Base-by-base conservation (phyloP, 352 stramenopile species). In the Albugo laibachii region DNA sequence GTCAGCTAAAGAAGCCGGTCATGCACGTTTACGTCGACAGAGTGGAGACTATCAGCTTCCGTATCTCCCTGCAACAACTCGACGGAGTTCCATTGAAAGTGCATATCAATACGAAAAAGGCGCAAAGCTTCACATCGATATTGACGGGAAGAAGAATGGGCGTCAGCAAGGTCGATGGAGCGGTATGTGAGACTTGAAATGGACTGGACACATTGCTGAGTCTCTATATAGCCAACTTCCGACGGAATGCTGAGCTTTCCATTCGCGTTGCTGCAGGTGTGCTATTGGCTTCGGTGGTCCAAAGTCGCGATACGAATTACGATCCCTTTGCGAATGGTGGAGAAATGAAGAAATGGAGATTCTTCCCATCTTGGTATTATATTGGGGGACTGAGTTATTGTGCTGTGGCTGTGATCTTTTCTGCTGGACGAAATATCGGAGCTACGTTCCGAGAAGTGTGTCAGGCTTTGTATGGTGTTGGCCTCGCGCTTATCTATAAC, bases 401-500 rank as follows among this genome's bases (percentile, higher is more conserved):
- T 38, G 74, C 71, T 11, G 64, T 80, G 15, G 70, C 71, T 24
- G 70, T 81, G 12, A 82, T 86, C 40, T 86, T 84, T 51, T 78
- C 69, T n/a, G 60, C 71, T 8, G 61, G 66, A 14, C 80, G 79
- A 51, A 86, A 81, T 48, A 60, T 83, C 4, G 74, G 74, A 21
- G 70, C 61, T 2, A 86, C 71, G 15, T 59, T 81, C 14, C 73
- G 58, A 19, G 57, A 81, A 36, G 63, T 86, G 15, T 86, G 62
- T 45, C 74, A 86, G 50, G 64, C 73, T 14, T 80, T 86, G 47
- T 79, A 77, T 41, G 74, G 74, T 15, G 69, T 83, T n/a, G 71
- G 74, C 36, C 72, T 86, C 54, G 74, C 74, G 44, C 58, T 86
- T 11, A 52, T 86, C 43, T 86, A 81, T 66, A 86, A 83, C 57